A percentile compares a stretch with the other conserved stretches of the same genome.
phyloP scores from a whole-genome alignment of 106 monocot genomes.

The Dendrobium catenatum region DNA sequence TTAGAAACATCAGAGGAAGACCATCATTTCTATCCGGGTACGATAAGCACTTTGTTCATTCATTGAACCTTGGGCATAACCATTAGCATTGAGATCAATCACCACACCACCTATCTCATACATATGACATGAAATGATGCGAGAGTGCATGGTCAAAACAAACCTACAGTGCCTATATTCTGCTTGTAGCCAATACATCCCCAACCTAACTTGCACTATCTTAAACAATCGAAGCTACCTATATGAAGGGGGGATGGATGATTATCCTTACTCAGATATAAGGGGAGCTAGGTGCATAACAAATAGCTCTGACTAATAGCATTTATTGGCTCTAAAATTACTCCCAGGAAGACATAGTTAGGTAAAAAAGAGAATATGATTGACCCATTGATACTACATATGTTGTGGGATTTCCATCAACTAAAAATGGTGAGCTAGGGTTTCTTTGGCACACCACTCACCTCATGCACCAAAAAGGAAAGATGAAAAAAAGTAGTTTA shows the following conservation, averaged over 20 bases:
- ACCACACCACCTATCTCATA: too few species aligned
- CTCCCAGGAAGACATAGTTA: too few species aligned
- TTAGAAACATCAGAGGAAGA: too few species aligned
- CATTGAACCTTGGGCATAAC: too few species aligned
- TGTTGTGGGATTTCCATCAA: background rate
- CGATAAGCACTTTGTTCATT: too few species aligned
- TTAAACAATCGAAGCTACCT: background rate
- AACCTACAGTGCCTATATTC: background rate
- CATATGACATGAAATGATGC: background rate
- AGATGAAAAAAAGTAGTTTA: background rate
- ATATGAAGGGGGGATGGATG: too few species aligned
- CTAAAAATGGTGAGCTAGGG: background rate
- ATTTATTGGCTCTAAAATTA: too few species aligned
- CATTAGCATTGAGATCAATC: too few species aligned
- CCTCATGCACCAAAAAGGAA: background rate
- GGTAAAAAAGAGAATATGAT: background rate
- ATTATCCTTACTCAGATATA: too few species aligned
- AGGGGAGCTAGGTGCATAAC: too few species aligned
- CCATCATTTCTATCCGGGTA: too few species aligned
- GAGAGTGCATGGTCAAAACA: slow-evolving; percentile 7
- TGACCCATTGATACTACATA: background rate
- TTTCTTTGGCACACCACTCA: background rate
- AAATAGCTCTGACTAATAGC: too few species aligned
- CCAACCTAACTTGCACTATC: background rate
- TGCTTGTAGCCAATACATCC: background rate